Evolutionary conservation across 2,329 filamentous ascomycete genomes (phyloP), one percentile per base, ranked within the genome.

Genomic region (Aulographum hederae): DNA sequence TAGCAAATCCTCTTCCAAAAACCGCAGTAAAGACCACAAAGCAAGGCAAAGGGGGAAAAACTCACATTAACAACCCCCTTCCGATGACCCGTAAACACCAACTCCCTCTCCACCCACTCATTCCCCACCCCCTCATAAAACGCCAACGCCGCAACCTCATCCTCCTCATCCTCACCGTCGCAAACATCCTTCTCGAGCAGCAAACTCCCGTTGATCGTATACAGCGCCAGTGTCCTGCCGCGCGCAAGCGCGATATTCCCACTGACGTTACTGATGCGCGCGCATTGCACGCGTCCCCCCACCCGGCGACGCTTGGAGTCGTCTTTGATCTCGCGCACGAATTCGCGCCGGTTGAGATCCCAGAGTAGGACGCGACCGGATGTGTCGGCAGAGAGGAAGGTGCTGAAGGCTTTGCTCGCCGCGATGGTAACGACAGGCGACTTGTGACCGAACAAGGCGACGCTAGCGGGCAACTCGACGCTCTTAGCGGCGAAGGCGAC

Each of bases 101-200:
- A 61, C 37, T 77, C 75, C 33, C 77, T 75, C 53, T 91, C 81
- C 3, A 93, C 63, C 81, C 85, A 95, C 54, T 95, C 89, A 43
- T 84, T 89, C 2, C 76, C 78, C 0, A 73, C 68, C 0, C 86
- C 86, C 50, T 95, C 85, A 54, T 95, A 95, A 51, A 93, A 93
- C 3, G 85, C 80, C 39, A 84, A 89, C 1, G 77, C 73, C 30
- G 80, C 65, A 2, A 94, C 73, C 20, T 67, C 73, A 46, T 94
- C 86, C 4, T 47, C 47, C 11, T 45, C 43, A 16, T 86, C 79
- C 6, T 65, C 60, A 4, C 60, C 56, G 13, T 70, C 65, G 43
- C 81, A 89, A 1, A 93, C 69, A 21, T 78, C 76, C 50, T 93
- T 81, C 35, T 89, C 73, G 0, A 94, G 60, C 2, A 98, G 61